Evolutionary conservation across 441 rosid species (phyloP).

Genomic region (Flueggea neowawraea): DNA sequence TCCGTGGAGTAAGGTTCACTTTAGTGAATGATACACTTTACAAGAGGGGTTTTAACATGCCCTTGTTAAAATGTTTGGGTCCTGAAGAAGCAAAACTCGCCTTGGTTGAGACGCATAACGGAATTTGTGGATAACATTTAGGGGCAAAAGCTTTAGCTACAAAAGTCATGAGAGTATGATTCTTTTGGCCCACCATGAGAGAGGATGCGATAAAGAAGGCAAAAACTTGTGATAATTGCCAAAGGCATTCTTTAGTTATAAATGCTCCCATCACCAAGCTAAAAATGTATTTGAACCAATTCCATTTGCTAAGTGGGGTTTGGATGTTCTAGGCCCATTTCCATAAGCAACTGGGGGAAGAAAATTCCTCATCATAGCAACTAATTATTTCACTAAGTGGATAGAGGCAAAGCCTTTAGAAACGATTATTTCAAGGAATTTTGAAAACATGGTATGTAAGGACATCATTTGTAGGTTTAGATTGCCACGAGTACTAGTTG

Average conservation of each 20-base stretch:
- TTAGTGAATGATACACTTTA: too few species aligned
- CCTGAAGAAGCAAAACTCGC: too few species aligned
- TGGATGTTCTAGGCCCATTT: background rate
- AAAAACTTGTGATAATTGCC: background rate
- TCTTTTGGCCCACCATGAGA: too few species aligned
- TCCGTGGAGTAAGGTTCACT: too few species aligned
- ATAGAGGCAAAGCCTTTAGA: background rate
- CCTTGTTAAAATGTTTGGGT: too few species aligned
- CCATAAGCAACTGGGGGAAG: background rate
- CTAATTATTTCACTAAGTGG: background rate
- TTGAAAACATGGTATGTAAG: background rate
- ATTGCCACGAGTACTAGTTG: background rate
- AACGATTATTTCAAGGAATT: background rate
- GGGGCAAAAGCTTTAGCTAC: too few species aligned
- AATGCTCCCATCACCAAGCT: background rate
- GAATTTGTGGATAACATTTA: too few species aligned
- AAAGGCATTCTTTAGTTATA: background rate
- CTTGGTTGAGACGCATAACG: too few species aligned
- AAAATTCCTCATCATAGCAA: background rate
- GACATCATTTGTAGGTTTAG: background rate
- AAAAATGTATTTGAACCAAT: background rate
- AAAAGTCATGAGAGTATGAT: too few species aligned
- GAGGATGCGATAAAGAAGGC: background rate
- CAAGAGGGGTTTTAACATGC: too few species aligned
- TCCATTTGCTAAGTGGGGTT: background rate